These are phyloP conservation scores for Mortierella sp. DNA, from an alignment of 371 early-diverging fungal genomes.

Conservation along the genomic window DNA sequence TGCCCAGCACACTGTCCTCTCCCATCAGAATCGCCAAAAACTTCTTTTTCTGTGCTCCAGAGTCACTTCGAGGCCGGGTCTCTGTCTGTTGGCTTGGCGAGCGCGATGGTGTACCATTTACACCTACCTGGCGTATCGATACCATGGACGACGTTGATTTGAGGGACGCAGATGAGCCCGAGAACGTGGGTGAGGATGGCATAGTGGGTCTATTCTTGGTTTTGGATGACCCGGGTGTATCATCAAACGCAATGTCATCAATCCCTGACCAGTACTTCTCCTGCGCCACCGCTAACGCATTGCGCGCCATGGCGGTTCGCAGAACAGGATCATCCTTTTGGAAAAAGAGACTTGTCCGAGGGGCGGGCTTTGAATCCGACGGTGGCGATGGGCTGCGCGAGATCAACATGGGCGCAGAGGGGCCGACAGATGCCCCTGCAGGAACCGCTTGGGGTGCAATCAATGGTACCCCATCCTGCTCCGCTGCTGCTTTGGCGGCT, in stretches of 20 bases:
- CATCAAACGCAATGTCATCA: constrained; percentile 53
- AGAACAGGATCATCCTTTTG: constrained; percentile 51
- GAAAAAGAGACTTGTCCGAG: constrained; percentile 52
- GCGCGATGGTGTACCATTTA: constrained; percentile 12
- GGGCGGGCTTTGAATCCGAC: constrained; percentile 21
- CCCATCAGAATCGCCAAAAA: constrained; percentile 53
- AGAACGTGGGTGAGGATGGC: neutral
- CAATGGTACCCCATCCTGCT: constrained; percentile 3
- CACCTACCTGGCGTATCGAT: neutral
- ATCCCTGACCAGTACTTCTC: constrained; percentile 54
- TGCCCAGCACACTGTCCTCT: constrained; percentile 48
- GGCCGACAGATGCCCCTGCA: neutral
- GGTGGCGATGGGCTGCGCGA: constrained; percentile 47
- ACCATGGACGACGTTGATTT: constrained; percentile 10
- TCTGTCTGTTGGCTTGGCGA: constrained; percentile 24
- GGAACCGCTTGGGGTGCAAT: too few relatives aligned
- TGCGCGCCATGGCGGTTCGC: constrained; percentile 44
- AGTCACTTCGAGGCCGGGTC: constrained; percentile 38
- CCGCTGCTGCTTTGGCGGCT: constrained; percentile 18
- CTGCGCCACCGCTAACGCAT: constrained; percentile 46
- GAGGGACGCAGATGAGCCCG: constrained; percentile 22
- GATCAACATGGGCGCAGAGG: too few relatives aligned
- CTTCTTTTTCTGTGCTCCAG: constrained; percentile 39
- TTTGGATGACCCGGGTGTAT: constrained; percentile 35
- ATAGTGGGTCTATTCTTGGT: constrained; percentile 16